Evolutionary conservation across 2,329 filamentous ascomycete species (phyloP).

Genomic region (Cladophialophora carrionii): DNA sequence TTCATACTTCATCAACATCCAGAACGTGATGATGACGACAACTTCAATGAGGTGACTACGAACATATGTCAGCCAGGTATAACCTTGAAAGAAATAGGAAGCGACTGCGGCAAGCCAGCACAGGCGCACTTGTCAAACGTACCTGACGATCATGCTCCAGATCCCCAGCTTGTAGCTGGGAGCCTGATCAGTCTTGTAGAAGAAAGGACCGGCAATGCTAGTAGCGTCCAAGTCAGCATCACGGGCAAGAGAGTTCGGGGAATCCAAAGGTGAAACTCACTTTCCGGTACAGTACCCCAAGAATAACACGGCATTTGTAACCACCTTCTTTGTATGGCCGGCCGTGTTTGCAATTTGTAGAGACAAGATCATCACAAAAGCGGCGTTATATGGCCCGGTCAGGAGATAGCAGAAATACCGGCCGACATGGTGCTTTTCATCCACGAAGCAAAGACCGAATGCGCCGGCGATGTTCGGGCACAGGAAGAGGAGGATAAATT

Average conservation of each 20-base stretch:
- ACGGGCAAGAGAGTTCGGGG: not conserved
- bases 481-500: conserved; percentile 61
- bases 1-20: conserved; percentile 54
- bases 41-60: conserved; percentile 55
- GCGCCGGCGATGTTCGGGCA: conserved; percentile 63
- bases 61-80: not conserved
- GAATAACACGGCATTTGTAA: conserved; percentile 65
- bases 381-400: conserved; percentile 59
- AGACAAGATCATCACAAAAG: conserved; percentile 56
- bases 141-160: conserved; percentile 60
- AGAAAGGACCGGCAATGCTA: conserved; percentile 62
- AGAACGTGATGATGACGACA: conserved; percentile 51
- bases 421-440: conserved; percentile 54
- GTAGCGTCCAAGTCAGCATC: not conserved
- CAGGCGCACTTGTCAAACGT: not conserved
- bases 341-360: conserved; percentile 53
- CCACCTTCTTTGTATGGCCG: conserved; percentile 64
- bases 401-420: conserved; percentile 63
- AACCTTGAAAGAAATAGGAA: not conserved
- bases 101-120: not conserved
- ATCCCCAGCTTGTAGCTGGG: conserved; percentile 57
- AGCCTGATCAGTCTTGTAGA: conserved; percentile 61
- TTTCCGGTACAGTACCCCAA: conserved; percentile 65
- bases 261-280: not conserved
- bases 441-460: conserved; percentile 61